Percentiles rank a stretch among this genome's conserved stretches.
Conservation (phyloP, 176 grass and related monocot species). For the Carex littledalei region DNA sequence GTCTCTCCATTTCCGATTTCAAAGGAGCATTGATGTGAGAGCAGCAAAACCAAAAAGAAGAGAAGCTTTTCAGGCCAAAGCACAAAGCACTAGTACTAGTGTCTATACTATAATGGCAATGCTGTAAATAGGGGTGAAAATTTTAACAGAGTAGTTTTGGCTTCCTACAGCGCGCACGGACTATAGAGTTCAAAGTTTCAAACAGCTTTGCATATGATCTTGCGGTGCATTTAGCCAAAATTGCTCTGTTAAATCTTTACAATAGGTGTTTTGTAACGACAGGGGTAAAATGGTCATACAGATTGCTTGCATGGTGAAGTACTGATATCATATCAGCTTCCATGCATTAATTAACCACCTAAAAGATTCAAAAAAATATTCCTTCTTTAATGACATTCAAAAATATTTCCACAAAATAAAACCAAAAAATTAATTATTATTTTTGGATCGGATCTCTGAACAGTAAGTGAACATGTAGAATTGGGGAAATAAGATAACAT, state of each 20-base stretch:
- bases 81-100: background rate
- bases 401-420: background rate
- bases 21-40: slow-evolving; percentile 15
- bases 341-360: background rate
- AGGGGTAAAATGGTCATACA: slow-evolving; percentile 4
- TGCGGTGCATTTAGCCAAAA: too few relatives aligned
- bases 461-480: background rate
- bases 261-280: background rate
- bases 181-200: too few relatives aligned
- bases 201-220: too few relatives aligned
- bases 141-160: too few relatives aligned
- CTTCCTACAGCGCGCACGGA: too few relatives aligned
- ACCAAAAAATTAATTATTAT: background rate
- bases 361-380: background rate
- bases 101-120: background rate
- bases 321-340: background rate
- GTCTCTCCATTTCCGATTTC: background rate
- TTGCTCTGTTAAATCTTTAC: too few relatives aligned
- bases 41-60: slow-evolving; percentile 20
- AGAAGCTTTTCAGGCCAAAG: slow-evolving; percentile 22
- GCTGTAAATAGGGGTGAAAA: background rate
- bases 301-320: background rate
- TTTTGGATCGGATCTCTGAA: background rate
- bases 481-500: background rate
- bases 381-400: background rate